These are phyloP conservation scores for Acer yangbiense DNA, from an alignment of 345 rosid genomes.

Conservation along the genomic window DNA sequence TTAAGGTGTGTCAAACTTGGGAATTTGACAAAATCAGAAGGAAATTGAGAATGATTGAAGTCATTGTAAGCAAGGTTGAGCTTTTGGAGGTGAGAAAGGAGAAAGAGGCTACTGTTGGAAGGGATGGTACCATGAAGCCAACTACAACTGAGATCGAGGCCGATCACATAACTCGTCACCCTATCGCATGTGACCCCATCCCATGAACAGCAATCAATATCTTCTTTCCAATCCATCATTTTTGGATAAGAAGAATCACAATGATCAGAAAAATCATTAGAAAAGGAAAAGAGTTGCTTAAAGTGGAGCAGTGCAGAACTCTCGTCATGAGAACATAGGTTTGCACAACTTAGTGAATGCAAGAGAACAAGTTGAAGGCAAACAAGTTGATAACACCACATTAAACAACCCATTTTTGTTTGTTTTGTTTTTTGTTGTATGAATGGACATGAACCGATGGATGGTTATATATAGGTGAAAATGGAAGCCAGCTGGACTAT, in stretches of 20 bases:
- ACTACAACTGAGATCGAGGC: constrained; percentile 29
- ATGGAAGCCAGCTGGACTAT: no score
- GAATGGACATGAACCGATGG: no score
- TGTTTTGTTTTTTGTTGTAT: no score
- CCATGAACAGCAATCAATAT: constrained; percentile 30
- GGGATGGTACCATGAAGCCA: constrained; percentile 4
- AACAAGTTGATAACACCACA: no score
- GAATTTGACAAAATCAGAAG: no score
- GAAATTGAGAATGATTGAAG: no score
- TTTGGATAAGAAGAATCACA: not conserved
- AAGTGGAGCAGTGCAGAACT: constrained; percentile 8
- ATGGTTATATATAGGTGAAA: no score
- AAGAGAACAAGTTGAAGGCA: not conserved
- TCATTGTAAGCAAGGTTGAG: no score
- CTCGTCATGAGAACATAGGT: constrained; percentile 2
- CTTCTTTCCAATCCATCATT: constrained; percentile 13
- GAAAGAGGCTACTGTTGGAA: no score
- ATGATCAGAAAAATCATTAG: not conserved
- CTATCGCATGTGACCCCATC: constrained; percentile 23
- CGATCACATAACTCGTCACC: constrained; percentile 21
- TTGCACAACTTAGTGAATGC: not conserved
- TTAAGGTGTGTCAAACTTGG: no score
- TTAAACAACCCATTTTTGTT: no score
- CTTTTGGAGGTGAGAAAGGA: no score
- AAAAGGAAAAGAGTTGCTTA: constrained; percentile 1